Base-by-base conservation (phyloP, 768 basidiomycete genomes). In the Mycena indigotica region DNA sequence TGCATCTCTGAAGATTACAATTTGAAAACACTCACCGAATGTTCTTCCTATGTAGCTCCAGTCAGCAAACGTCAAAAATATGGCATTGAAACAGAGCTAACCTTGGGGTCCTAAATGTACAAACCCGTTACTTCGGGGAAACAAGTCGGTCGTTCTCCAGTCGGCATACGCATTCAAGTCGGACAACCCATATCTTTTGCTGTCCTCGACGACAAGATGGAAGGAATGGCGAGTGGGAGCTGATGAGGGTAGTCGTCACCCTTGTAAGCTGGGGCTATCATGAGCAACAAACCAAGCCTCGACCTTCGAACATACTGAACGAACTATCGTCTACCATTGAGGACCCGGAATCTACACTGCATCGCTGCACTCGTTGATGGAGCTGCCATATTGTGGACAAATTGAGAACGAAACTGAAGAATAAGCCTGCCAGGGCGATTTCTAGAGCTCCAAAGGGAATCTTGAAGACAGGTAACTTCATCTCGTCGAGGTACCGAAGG, bases 111-210 rank as follows among this genome's bases (percentile, higher is more conserved):
- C 64, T 5, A 65, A 46, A 17, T 59, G 40, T 5, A 65, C 61
- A 35, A 65, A 65, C 1, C 64, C 64, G 26, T 65, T 62, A 29
- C 64, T 32, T 4, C 23, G 29, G 5, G 61, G 58, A 35, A 65
- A 65, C 25, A 59, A 48, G 48, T 65, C 64, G 15, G 57, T 58
- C 38, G 56, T 53, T 39, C 61, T 56, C 64, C 64, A 65, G 35
- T 65, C 64, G 28, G 41, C 52, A 23, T 61, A 62, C 13, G 64
- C 49, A 19, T 62, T 32, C 30, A 57, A 53, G 21, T 60, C 50
- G 21, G 64, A 58, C n/a, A 62, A n/a, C 25, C 61, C 54, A 32
- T 62, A 65, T n/a, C 35, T 53, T 17, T 60, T 50, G 52, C 60
- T 65, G 53, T 65, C 52, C 44, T 65, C 61, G 13, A 60, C 50